These are phyloP conservation scores for Apiotrichum brassicae DNA, from an alignment of 1,284 basidiomycete genomes.

Conservation along the genomic window DNA sequence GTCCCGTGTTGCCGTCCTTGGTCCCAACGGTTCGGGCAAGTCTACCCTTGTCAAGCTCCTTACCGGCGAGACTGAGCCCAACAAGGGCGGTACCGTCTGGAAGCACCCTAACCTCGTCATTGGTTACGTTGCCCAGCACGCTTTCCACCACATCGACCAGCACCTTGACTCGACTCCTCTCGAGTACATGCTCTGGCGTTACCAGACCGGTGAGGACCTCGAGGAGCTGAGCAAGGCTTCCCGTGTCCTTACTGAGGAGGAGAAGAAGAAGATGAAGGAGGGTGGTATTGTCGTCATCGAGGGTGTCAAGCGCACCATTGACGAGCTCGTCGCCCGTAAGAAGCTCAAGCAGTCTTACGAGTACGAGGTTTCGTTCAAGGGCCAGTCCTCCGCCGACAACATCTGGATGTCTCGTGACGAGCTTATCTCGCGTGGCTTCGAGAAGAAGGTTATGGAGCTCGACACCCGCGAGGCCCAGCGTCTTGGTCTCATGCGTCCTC, in stretches of 20 bases:
- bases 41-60: slow-evolving; percentile 75
- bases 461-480: slow-evolving; percentile 97
- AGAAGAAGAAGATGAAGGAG: slow-evolving; percentile 94
- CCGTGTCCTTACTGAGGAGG: slow-evolving; percentile 80
- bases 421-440: slow-evolving; percentile 93
- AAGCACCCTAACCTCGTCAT: slow-evolving; percentile 99
- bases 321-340: slow-evolving; percentile 86
- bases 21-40: slow-evolving; percentile 97
- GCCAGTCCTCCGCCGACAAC: slow-evolving; percentile 86
- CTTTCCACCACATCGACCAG: slow-evolving; percentile 97
- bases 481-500: slow-evolving; percentile 87
- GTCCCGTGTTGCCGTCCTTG: slow-evolving; percentile 92
- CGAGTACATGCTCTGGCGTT: slow-evolving; percentile 98
- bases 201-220: slow-evolving; percentile 97
- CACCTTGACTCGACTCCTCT: slow-evolving; percentile 97
- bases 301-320: slow-evolving; percentile 89
- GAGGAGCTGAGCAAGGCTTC: slow-evolving; percentile 91
- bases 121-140: slow-evolving; percentile 96
- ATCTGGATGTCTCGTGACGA: slow-evolving; percentile 95
- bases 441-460: slow-evolving; percentile 97
- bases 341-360: slow-evolving; percentile 99
- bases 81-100: slow-evolving; percentile 95
- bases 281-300: slow-evolving; percentile 78
- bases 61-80: slow-evolving; percentile 94
- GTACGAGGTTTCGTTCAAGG: slow-evolving; percentile 94